These are phyloP conservation scores for Tetrapisispora fleetii DNA, from an alignment of 805 yeast species.

Conservation along the genomic window DNA sequence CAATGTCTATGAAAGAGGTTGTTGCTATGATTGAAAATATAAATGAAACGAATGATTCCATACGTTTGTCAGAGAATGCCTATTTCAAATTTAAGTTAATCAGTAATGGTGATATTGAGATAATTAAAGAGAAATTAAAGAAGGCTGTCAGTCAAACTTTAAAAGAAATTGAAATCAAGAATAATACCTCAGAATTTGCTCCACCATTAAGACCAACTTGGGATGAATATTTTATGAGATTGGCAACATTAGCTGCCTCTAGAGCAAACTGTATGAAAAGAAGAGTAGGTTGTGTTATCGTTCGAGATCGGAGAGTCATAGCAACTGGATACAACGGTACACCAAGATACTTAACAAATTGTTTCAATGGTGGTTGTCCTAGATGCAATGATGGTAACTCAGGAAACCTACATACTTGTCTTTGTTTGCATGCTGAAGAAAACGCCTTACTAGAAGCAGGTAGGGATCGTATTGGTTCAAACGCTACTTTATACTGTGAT, in stretches of 20 bases:
- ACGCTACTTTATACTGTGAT: conserved; percentile 75
- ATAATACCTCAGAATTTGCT: conserved; percentile 8
- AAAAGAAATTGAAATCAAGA: conserved; percentile 9
- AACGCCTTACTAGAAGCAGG: conserved; percentile 94
- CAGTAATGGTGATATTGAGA: not conserved
- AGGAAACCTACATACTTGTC: conserved; percentile 72
- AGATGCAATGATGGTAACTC: conserved; percentile 69
- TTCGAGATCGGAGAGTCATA: conserved; percentile 71
- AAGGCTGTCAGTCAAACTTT: conserved; percentile 9
- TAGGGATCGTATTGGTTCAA: conserved; percentile 61
- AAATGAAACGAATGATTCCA: conserved; percentile 11
- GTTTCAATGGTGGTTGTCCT: conserved; percentile 92
- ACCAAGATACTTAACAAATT: conserved; percentile 76
- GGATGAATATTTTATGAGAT: conserved; percentile 92
- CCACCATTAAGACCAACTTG: conserved; percentile 65
- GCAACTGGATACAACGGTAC: conserved; percentile 99
- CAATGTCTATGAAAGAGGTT: conserved; percentile 26
- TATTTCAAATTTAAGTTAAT: conserved; percentile 17
- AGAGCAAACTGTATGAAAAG: conserved; percentile 96
- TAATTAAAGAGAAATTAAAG: conserved; percentile 5
- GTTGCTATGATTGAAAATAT: conserved; percentile 25
- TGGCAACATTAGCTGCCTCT: conserved; percentile 87
- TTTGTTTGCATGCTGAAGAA: conserved; percentile 95
- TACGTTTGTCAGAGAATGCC: conserved; percentile 18
- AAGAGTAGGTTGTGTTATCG: conserved; percentile 93